Percentiles rank a stretch among this genome's conserved stretches.
Evolutionary conservation across 495 filamentous ascomycete genomes (phyloP).

Genomic region (Penicillium canariense): DNA sequence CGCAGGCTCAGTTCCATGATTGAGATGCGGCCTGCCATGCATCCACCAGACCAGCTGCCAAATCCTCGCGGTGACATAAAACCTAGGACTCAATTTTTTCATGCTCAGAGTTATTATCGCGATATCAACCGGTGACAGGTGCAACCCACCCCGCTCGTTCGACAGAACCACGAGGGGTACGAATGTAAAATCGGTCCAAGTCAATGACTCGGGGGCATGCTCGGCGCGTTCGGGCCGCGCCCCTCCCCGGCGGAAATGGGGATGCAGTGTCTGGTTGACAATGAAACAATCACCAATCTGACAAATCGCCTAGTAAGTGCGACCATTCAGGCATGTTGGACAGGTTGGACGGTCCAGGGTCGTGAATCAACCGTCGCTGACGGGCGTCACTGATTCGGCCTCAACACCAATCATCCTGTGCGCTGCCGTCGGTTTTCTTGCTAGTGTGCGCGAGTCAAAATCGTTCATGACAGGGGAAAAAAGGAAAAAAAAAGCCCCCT

Average conservation of each 20-base stretch:
- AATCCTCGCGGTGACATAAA: too few species aligned
- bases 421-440: conserved; percentile 10
- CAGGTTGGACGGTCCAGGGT: conserved; percentile 11
- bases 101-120: not conserved
- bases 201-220: not conserved
- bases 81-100: too few species aligned
- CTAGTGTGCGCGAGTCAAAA: conserved; percentile 22
- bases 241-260: too few species aligned
- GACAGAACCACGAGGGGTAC: conserved; percentile 24
- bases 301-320: conserved; percentile 15
- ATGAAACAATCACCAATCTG: conserved; percentile 9
- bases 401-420: conserved; percentile 16
- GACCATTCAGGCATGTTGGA: not conserved
- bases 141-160: conserved; percentile 24
- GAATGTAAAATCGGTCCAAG: conserved; percentile 18
- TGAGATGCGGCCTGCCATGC: too few species aligned
- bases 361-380: conserved; percentile 7
- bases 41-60: too few species aligned
- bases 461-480: conserved; percentile 8
- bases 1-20: too few species aligned
- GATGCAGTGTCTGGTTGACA: conserved; percentile 19
- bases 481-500: conserved; percentile 9
- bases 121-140: not conserved
- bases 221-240: not conserved
- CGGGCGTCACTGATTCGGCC: conserved; percentile 13